Percentiles rank a stretch among this genome's conserved stretches.
phyloP scores from a whole-genome alignment of 495 filamentous ascomycete genomes.

The Lophium mytilinum region DNA sequence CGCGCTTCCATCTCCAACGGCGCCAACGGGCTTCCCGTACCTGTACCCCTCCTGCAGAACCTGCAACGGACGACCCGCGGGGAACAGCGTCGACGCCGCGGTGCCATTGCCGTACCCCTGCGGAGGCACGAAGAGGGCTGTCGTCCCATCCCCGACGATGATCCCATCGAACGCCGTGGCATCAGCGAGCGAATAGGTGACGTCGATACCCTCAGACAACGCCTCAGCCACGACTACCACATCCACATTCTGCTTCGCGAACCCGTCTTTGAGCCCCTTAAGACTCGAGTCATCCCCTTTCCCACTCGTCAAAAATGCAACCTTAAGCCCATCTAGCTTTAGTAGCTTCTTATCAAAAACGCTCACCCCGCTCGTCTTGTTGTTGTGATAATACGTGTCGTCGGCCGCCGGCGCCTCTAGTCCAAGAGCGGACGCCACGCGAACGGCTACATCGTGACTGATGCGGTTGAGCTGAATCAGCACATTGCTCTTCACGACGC shows the following conservation, averaged over 20 bases:
- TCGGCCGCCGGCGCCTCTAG: conserved; percentile 41
- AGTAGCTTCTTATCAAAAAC: conserved; percentile 51
- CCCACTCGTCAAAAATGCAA: conserved; percentile 49
- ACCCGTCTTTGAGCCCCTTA: conserved; percentile 37
- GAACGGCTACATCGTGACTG: conserved; percentile 58
- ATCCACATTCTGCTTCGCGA: conserved; percentile 44
- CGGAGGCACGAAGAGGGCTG: conserved; percentile 33
- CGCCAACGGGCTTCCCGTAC: conserved; percentile 67
- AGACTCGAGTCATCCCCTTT: conserved; percentile 27
- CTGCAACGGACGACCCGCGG: conserved; percentile 53
- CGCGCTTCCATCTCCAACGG: conserved; percentile 42
- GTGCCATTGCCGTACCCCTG: conserved; percentile 32
- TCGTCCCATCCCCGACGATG: conserved; percentile 50
- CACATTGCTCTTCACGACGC: conserved; percentile 52
- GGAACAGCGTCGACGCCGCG: conserved; percentile 42
- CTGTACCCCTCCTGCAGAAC: conserved; percentile 59
- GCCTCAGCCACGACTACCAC: conserved; percentile 57
- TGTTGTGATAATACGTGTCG: conserved; percentile 59
- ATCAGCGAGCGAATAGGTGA: conserved; percentile 64
- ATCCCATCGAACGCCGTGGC: conserved; percentile 67
- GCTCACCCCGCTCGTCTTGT: conserved; percentile 55
- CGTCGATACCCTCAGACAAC: conserved; percentile 48
- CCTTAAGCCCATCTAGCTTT: conserved; percentile 54
- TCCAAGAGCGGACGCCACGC: conserved; percentile 57
- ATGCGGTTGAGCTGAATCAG: conserved; percentile 64